A percentile compares a stretch with the other conserved stretches of the same genome.
Evolutionary conservation across 208 protist genomes (phyloP).

Genomic region (Acanthamoeba castellanii): DNA sequence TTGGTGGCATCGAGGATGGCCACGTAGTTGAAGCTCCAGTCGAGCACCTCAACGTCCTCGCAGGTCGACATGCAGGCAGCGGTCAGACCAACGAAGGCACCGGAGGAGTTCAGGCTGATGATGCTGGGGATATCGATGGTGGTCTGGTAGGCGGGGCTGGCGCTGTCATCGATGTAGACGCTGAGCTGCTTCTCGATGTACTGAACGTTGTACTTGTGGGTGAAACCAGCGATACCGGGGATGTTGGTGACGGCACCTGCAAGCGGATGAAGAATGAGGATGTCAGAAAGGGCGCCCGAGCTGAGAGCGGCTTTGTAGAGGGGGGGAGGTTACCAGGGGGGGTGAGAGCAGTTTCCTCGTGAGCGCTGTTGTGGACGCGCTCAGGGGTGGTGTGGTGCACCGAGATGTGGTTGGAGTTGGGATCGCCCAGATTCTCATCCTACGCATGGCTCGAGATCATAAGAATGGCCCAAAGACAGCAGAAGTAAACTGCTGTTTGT

Average conservation of each 20-base stretch:
- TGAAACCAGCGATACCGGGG: conserved; percentile 1
- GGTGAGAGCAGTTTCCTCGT: neutral
- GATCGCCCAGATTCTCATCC: conserved; percentile 16
- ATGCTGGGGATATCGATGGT: conserved; percentile 13
- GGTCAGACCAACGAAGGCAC: conserved; percentile 6
- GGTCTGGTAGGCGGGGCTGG: neutral
- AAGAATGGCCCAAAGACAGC: neutral
- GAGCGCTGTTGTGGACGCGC: neutral
- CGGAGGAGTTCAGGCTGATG: neutral
- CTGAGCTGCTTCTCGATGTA: conserved; percentile 41
- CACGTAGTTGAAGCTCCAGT: conserved; percentile 60
- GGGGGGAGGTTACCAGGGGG: neutral
- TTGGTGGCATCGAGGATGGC: conserved; percentile 29
- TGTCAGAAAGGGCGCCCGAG: neutral
- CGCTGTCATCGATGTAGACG: conserved; percentile 15
- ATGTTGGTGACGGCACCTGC: conserved; percentile 1
- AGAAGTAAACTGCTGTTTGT: neutral
- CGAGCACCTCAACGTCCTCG: conserved; percentile 32
- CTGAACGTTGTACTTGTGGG: conserved; percentile 32
- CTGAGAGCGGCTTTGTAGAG: neutral
- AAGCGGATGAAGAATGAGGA: no score
- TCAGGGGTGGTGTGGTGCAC: neutral
- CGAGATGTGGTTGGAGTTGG: conserved; percentile 52
- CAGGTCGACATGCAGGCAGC: neutral
- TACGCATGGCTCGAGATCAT: neutral